These are phyloP conservation scores for Fusarium lyarnte DNA, from an alignment of 2,329 filamentous ascomycete species.

Conservation along the genomic window DNA sequence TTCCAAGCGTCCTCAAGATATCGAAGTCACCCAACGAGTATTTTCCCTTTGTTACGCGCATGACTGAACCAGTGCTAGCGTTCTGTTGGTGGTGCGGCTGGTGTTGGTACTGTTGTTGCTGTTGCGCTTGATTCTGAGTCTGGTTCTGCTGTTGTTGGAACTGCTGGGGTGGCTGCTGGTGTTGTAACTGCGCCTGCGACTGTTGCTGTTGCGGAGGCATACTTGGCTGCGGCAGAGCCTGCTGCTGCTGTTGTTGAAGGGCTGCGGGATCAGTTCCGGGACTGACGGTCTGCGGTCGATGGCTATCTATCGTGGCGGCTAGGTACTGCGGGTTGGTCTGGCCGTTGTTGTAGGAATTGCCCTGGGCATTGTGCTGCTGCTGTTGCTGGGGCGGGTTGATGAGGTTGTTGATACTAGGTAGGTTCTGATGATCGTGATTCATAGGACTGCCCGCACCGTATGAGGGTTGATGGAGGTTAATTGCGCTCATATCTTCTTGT, in stretches of 20 bases:
- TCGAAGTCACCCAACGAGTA: conserved; percentile 93
- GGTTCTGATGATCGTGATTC: conserved; percentile 68
- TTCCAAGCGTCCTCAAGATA: conserved; percentile 90
- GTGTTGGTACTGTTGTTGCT: conserved; percentile 41
- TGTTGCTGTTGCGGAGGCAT: conserved; percentile 47
- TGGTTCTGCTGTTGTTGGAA: conserved; percentile 32
- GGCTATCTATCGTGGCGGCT: conserved; percentile 40
- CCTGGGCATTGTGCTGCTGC: conserved; percentile 54
- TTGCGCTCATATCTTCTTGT: conserved; percentile 43
- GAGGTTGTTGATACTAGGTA: conserved; percentile 84
- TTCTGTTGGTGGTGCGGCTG: conserved; percentile 48
- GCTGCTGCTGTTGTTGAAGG: conserved; percentile 52
- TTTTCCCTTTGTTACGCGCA: conserved; percentile 91
- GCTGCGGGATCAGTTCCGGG: conserved; percentile 51
- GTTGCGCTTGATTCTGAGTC: conserved; percentile 24
- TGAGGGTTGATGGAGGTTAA: conserved; percentile 42
- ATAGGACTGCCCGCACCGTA: conserved; percentile 43
- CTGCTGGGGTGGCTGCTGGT: conserved; percentile 25
- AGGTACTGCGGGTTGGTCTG: conserved; percentile 42
- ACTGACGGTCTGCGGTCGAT: conserved; percentile 48
- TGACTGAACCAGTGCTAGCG: conserved; percentile 49
- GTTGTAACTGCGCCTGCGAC: conserved; percentile 42
- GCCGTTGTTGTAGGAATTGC: conserved; percentile 44
- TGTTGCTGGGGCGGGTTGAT: conserved; percentile 65
- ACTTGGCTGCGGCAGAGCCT: conserved; percentile 42